A percentile compares a stretch with the other conserved stretches of the same genome.
Conservation (phyloP, 331 rosid genomes). For the Ulmus americana region DNA sequence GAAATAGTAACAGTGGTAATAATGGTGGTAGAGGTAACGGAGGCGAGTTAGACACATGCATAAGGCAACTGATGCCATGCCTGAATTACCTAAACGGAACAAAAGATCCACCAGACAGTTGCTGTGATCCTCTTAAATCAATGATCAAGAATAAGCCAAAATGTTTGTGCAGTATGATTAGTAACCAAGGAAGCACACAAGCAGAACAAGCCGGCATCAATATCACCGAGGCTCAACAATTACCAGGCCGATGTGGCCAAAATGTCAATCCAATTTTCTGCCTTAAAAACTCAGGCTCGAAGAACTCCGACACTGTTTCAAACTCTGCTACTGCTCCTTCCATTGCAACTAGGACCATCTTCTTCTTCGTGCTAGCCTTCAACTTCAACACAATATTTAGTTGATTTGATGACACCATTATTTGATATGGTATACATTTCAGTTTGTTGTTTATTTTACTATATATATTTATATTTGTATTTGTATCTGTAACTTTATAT, state of each 20-base stretch:
- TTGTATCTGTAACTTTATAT: too few species aligned
- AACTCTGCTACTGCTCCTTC: too few species aligned
- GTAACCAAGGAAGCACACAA: constrained; percentile 37
- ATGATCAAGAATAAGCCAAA: constrained; percentile 38
- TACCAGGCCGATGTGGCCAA: constrained; percentile 45
- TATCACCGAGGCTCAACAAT: constrained; percentile 40
- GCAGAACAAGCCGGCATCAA: constrained; percentile 53
- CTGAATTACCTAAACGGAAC: constrained; percentile 47
- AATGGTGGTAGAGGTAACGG: background rate
- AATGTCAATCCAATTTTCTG: constrained; percentile 47
- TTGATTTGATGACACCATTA: too few species aligned
- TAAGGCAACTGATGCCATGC: constrained; percentile 45
- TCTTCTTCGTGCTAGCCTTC: too few species aligned
- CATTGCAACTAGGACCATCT: too few species aligned
- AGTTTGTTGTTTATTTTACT: too few species aligned
- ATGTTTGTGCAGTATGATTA: constrained; percentile 47
- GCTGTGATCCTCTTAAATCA: constrained; percentile 51
- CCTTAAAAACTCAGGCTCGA: constrained; percentile 8
- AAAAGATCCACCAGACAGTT: constrained; percentile 41
- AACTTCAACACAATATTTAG: too few species aligned
- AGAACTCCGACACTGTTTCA: too few species aligned
- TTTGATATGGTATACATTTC: too few species aligned
- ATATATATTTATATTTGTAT: too few species aligned
- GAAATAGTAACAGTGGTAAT: background rate
- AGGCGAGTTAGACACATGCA: constrained; percentile 21